Evolutionary conservation across 2,329 filamentous ascomycete species (phyloP).

Genomic region (Zelopaecilomyces penicillatus): DNA sequence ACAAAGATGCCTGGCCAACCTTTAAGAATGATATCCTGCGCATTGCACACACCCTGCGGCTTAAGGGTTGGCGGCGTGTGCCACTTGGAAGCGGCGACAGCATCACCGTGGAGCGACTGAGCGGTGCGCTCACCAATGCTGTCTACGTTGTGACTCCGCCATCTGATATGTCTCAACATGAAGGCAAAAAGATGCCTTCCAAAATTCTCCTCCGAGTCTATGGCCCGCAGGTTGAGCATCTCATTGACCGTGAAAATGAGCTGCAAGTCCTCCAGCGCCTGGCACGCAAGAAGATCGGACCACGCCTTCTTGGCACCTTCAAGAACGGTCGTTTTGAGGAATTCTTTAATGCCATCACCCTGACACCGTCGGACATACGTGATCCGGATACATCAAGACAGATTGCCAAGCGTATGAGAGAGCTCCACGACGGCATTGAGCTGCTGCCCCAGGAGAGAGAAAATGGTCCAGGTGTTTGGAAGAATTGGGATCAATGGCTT

Average conservation of each 20-base stretch:
- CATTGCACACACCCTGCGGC: slow-evolving; percentile 74
- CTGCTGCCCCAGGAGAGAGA: slow-evolving; percentile 69
- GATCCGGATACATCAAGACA: slow-evolving; percentile 77
- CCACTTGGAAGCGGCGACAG: slow-evolving; percentile 60
- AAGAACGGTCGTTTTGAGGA: slow-evolving; percentile 93
- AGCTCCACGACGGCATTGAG: slow-evolving; percentile 89
- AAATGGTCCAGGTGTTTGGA: slow-evolving; percentile 74
- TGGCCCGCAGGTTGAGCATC: slow-evolving; percentile 86
- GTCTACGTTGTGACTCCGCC: slow-evolving; percentile 92
- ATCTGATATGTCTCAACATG: slow-evolving; percentile 40
- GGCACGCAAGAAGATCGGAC: slow-evolving; percentile 86
- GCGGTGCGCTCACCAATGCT: slow-evolving; percentile 90
- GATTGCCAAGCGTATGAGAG: slow-evolving; percentile 95
- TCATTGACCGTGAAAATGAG: slow-evolving; percentile 90
- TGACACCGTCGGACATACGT: slow-evolving; percentile 69
- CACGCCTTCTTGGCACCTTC: slow-evolving; percentile 84
- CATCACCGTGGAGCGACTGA: slow-evolving; percentile 67
- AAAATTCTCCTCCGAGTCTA: slow-evolving; percentile 89
- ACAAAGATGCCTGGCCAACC: slow-evolving; percentile 66
- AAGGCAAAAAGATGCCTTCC: slow-evolving; percentile 37
- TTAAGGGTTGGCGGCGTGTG: slow-evolving; percentile 87
- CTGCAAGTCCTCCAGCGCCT: slow-evolving; percentile 77
- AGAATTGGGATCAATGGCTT: slow-evolving; percentile 93
- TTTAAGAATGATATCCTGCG: slow-evolving; percentile 93
- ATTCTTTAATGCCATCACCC: slow-evolving; percentile 75